A percentile compares a stretch with the other conserved stretches of the same genome.
Conservation (phyloP, 352 stramenopile genomes). For the Globisporangium splendens region DNA sequence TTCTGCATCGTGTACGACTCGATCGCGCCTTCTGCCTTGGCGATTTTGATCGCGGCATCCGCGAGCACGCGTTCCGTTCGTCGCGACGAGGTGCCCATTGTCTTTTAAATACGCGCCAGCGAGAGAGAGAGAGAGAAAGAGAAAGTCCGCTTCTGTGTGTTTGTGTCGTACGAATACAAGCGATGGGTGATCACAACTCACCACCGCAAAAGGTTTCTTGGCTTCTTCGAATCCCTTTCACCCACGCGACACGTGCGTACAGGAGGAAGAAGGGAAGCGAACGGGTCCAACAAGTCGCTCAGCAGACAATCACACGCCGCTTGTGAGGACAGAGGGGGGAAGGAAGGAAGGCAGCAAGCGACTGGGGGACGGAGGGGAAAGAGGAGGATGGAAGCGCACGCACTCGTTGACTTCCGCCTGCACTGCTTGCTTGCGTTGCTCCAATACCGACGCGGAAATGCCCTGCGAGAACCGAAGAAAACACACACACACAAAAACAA, state of each 20-base stretch:
- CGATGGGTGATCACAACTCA: background rate
- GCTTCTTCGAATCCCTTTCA: too few species aligned
- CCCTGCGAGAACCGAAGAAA: background rate
- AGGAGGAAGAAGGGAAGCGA: too few species aligned
- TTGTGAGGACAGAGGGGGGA: background rate
- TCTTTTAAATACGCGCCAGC: slow-evolving; percentile 7
- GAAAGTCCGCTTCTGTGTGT: background rate
- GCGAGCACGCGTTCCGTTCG: slow-evolving; percentile 63
- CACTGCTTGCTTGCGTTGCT: background rate
- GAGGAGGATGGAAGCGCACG: too few species aligned
- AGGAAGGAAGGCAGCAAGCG: background rate
- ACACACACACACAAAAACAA: too few species aligned
- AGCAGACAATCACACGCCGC: background rate
- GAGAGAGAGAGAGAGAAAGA: too few species aligned
- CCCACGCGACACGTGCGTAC: too few species aligned
- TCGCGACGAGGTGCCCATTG: slow-evolving; percentile 46
- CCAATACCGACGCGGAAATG: background rate
- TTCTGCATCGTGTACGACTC: slow-evolving; percentile 54
- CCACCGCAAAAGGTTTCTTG: too few species aligned
- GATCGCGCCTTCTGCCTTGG: slow-evolving; percentile 61
- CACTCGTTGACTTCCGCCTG: background rate
- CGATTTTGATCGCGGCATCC: slow-evolving; percentile 70
- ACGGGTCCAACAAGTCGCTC: too few species aligned
- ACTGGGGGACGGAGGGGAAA: background rate
- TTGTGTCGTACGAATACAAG: too few species aligned